Base-by-base conservation (phyloP, 169 alveolate species). In the Condylostoma magnum region DNA sequence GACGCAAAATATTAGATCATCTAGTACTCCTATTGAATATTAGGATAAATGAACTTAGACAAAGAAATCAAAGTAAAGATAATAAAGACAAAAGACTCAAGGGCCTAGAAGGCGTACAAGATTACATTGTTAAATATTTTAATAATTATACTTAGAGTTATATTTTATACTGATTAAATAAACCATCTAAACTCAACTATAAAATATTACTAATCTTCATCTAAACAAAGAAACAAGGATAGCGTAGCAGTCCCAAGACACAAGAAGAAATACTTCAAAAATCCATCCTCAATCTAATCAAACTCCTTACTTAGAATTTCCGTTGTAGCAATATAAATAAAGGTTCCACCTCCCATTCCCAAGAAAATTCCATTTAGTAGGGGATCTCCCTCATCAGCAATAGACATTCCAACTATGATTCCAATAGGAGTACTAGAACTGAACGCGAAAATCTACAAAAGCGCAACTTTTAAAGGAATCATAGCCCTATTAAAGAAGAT, bases 261-360 rank as follows among this genome's bases (percentile, higher is more conserved):
- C 48, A 41, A 41, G 48, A 41, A 41, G 15, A 41, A 15, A 15
- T 10, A 41, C 48, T 41, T 41, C 20, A 15, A 41, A 15, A 10
- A 41, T 15, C 15, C 15, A 15, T 41, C 48, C 15, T 41, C 15
- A 10, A 10, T 10, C 20, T 15, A 10, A 10, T 41, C 54, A 28
- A 63, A 63, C n/a, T 63, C 73, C 38, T 63, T 57, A 20, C 38
- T 57, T 20, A 63, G 22, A 44, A 63, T 63, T 43, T 63, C 73
- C 20, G 73, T 20, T 3, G 58, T 34, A 43, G 73, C n/a, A 22
- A 63, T 63, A 44, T 63, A 63, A 22, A 63, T 28, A 63, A 63
- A 63, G 18, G 73, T 63, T 1, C 73, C 73, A 20, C 44, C 33
- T 20, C 58, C n/a, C 15, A 37, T 15, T 18, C 46, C 31, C 54